Evolutionary conservation across 805 yeast genomes (phyloP).

Genomic region (Yarrowia sp.): DNA sequence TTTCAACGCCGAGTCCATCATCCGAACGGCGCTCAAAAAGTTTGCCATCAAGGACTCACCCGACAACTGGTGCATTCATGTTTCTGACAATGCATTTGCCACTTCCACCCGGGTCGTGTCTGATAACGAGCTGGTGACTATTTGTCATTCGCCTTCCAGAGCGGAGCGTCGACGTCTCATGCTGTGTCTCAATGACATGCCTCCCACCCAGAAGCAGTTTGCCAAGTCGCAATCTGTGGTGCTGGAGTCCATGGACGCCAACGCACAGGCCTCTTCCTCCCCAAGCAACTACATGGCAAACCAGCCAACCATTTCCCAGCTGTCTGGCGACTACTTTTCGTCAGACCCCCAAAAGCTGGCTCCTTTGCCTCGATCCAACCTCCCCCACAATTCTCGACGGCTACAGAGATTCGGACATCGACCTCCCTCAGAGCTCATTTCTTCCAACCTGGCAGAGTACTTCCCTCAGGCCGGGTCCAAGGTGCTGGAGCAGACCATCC

Average conservation of each 20-base stretch:
- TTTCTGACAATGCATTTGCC: conserved; percentile 54
- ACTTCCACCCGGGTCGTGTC: conserved; percentile 49
- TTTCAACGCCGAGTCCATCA: conserved; percentile 74
- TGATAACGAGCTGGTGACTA: conserved; percentile 77
- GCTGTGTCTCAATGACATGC: conserved; percentile 59
- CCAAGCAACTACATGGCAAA: not conserved
- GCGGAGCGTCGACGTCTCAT: conserved; percentile 67
- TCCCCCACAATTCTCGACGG: conserved; percentile 4
- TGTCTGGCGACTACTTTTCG: conserved; percentile 21
- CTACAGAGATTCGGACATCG: conserved; percentile 57
- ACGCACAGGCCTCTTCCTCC: not conserved
- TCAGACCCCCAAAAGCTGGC: not conserved
- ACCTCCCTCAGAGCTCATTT: conserved; percentile 89
- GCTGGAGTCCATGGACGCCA: conserved; percentile 25
- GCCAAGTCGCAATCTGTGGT: conserved; percentile 33
- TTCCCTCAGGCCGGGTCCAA: conserved; percentile 79
- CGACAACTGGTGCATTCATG: conserved; percentile 45
- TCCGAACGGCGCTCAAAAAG: conserved; percentile 60
- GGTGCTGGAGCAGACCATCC: conserved; percentile 71
- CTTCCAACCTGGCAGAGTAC: conserved; percentile 82
- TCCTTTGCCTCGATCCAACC: conserved; percentile 9
- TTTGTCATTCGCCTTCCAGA: conserved; percentile 72
- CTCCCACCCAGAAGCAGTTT: conserved; percentile 47
- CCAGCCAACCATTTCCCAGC: conserved; percentile 12
- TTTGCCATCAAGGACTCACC: conserved; percentile 39